phyloP scores from a whole-genome alignment of 805 yeast genomes.

The Cyberlindnera euphorbiiphila region DNA sequence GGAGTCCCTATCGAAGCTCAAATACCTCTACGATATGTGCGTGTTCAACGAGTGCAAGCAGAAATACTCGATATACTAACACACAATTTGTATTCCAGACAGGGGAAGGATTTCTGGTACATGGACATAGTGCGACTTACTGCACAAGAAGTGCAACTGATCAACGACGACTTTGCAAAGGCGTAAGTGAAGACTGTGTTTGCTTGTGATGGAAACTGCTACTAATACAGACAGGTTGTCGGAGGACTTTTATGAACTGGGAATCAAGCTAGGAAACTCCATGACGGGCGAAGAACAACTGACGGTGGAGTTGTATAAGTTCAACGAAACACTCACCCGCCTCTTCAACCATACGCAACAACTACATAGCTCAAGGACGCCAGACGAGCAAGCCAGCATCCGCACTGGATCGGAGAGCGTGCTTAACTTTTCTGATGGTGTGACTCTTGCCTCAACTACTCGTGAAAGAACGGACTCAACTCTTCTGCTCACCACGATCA shows the following conservation, averaged over 20 bases:
- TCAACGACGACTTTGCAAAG: conserved; percentile 22
- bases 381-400: too few relatives aligned
- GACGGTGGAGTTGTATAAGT: conserved; percentile 23
- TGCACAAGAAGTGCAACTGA: conserved; percentile 22
- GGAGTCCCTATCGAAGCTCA: conserved; percentile 11
- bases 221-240: conserved; percentile 8
- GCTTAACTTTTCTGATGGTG: too few relatives aligned
- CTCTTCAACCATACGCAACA: conserved; percentile 14
- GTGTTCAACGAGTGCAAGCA: conserved; percentile 2
- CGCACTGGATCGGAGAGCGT: too few relatives aligned
- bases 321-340: conserved; percentile 27
- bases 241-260: conserved; percentile 17
- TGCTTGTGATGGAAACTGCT: too few relatives aligned
- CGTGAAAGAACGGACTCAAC: conserved; percentile 16
- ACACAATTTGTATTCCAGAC: conserved; percentile 4
- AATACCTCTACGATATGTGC: conserved; percentile 16
- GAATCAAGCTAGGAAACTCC: conserved; percentile 12
- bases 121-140: conserved; percentile 17
- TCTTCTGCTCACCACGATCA: conserved; percentile 17
- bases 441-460: too few relatives aligned
- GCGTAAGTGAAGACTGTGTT: too few relatives aligned
- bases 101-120: conserved; percentile 24
- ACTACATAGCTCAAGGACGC: too few relatives aligned
- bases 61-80: conserved; percentile 6
- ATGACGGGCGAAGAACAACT: conserved; percentile 11